Conservation (phyloP, 1,284 basidiomycete genomes). For the Sparassis latifolia region DNA sequence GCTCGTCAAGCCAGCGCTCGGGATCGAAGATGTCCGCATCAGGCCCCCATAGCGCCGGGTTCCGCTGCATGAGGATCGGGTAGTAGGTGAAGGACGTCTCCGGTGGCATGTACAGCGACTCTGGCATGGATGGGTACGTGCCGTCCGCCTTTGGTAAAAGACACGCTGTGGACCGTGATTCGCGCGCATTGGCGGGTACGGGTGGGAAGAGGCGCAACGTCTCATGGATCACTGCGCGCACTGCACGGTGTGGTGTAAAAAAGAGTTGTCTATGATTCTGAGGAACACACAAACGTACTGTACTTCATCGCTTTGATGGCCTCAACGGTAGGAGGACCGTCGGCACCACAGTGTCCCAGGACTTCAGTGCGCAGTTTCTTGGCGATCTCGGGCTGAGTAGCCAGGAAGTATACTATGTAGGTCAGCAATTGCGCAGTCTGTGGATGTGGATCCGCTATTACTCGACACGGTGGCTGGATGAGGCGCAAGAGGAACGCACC, state of each 20-base stretch:
- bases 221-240: constrained; percentile 69
- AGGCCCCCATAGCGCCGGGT: constrained; percentile 54
- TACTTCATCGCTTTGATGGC: constrained; percentile 54
- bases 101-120: constrained; percentile 53
- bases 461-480: not conserved
- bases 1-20: constrained; percentile 58
- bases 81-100: constrained; percentile 50
- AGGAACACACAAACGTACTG: constrained; percentile 33
- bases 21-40: constrained; percentile 69
- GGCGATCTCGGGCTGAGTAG: constrained; percentile 49
- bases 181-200: constrained; percentile 60
- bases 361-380: constrained; percentile 55
- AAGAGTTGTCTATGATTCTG: no score
- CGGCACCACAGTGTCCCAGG: constrained; percentile 42
- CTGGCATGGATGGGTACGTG: constrained; percentile 31
- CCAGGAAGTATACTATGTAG: constrained; percentile 60
- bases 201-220: constrained; percentile 68
- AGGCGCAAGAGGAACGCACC: constrained; percentile 1
- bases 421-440: constrained; percentile 60
- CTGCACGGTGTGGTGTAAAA: constrained; percentile 25
- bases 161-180: constrained; percentile 41
- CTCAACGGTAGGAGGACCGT: constrained; percentile 43
- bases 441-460: not conserved
- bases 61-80: constrained; percentile 55
- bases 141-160: constrained; percentile 46